Evolutionary conservation across 1,284 basidiomycete genomes (phyloP), one percentile per base, ranked within the genome.

Genomic region (Apiotrichum gracile): DNA sequence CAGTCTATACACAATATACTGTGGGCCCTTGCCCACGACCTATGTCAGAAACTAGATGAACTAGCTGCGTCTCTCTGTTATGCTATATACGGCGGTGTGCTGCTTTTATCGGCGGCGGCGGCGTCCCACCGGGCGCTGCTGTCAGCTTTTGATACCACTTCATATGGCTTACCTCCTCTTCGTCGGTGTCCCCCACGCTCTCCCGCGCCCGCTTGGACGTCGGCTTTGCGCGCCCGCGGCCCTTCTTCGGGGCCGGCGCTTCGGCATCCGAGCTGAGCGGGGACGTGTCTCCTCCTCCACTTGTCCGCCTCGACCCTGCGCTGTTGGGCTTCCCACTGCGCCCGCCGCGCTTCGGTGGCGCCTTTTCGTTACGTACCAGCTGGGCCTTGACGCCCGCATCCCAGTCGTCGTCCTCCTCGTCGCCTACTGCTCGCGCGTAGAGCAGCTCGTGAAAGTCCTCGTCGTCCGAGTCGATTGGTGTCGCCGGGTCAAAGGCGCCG

Each of bases 381-480:
- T 58, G 57, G 34, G 47, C 50, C 31, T 40, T 41, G 8, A 55
- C 53, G 13, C 43, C 57, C 25, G 43, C 53, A 8, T 55, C 57
- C 57, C 57, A 58, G 9, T 25, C 31, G 9, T 37, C 49, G 12
- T 39, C 51, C 25, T 57, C 51, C 9, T 55, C 50, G 13, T 43
- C 43, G 6, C 50, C 52, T 7, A 13, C 22, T 2, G 57, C 57
- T 6, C 57, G 49, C 13, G 46, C 38, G 25, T 55, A 52, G 14
- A 58, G 19, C 21, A 58, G 31, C 17, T 33, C 33, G 17, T 25
- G 22, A 24, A 50, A 58, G 27, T 49, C 47, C 21, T 52, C 50
- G 27, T 52, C 54, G 26, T 46, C 46, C 22, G 43, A 40, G 33
- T 52, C 51, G 24, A n/a, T 27, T 7, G 40, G 37, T 13, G 37